Evolutionary conservation across 2,329 filamentous ascomycete species (phyloP).

Genomic region (Xylariaceae sp.): DNA sequence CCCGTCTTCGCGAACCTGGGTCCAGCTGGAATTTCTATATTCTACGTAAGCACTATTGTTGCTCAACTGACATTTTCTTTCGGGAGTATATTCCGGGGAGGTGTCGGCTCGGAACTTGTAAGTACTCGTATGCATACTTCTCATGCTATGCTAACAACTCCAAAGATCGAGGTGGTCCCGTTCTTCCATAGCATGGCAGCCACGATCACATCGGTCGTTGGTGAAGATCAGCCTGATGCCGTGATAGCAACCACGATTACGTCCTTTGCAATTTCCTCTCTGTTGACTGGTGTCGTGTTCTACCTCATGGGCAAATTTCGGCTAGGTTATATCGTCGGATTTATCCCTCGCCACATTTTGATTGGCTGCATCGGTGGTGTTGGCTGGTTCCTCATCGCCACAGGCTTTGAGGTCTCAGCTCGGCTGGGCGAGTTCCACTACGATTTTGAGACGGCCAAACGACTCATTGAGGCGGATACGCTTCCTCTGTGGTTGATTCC

Average conservation of each 20-base stretch:
- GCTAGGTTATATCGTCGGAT: constrained; percentile 89
- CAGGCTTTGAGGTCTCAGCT: constrained; percentile 89
- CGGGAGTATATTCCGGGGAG: constrained; percentile 84
- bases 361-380: constrained; percentile 97
- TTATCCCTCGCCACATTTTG: constrained; percentile 93
- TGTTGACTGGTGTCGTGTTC: constrained; percentile 88
- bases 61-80: constrained; percentile 86
- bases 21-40: constrained; percentile 94
- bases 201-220: constrained; percentile 75
- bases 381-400: constrained; percentile 88
- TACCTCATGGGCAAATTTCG: constrained; percentile 83
- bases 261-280: constrained; percentile 82
- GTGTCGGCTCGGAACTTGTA: constrained; percentile 89
- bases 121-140: constrained; percentile 22
- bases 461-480: constrained; percentile 70
- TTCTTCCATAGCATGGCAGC: constrained; percentile 99
- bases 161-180: constrained; percentile 87
- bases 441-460: constrained; percentile 68
- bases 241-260: constrained; percentile 93
- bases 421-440: constrained; percentile 83
- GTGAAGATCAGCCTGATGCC: constrained; percentile 74
- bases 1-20: constrained; percentile 82
- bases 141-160: constrained; percentile 12
- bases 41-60: constrained; percentile 96
- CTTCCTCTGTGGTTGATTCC: constrained; percentile 80